Evolutionary conservation across 345 rosid species (phyloP), one percentile per base, ranked within the genome.

Genomic region (Corymbia maculata): DNA sequence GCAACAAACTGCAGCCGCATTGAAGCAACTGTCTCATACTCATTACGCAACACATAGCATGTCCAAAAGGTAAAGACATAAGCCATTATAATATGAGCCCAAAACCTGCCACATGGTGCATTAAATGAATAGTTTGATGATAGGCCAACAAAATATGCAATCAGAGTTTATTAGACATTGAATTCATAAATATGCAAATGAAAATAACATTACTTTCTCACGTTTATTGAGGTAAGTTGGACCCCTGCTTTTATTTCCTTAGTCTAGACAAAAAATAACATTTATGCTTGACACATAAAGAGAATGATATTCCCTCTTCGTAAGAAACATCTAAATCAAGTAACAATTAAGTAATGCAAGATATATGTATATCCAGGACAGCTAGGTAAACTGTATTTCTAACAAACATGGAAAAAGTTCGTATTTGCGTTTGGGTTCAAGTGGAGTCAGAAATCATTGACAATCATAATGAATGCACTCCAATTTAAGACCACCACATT

Each of bases 31-130:
- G n/a, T 92, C 90, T 92, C 98, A 86, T 98, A 98, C 94, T 98
- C 99, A 89, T 93, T 96, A 85, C 89, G 89, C 87, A 98, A 89
- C 89, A 97, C 94, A 90, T 93, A 97, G 92, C 94, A 95, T 85
- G 98, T 97, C 99, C 99, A 97, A 52, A 95, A 93, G 66, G 98
- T 95, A 88, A 97, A 93, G 87, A 93, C 96, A 90, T 97, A 97
- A 51, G 97, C 97, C 98, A 95, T 94, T 88, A 94, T 86, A 70
- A 95, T 92, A 92, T 97, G 98, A 32, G 96, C 86, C 97, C 97
- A 96, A 89, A 94, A 94, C 93, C 99, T 97, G 95, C 86, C 88
- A 89, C 57, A 70, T 10, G 53, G 84, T 42, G 84, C 49, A 75
- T 75, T 9, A 2, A 75, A 75, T 10, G 49, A 75, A 75, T 75